phyloP scores from a whole-genome alignment of 139 green algal species.

The Chlamydomonas schloesseri region DNA sequence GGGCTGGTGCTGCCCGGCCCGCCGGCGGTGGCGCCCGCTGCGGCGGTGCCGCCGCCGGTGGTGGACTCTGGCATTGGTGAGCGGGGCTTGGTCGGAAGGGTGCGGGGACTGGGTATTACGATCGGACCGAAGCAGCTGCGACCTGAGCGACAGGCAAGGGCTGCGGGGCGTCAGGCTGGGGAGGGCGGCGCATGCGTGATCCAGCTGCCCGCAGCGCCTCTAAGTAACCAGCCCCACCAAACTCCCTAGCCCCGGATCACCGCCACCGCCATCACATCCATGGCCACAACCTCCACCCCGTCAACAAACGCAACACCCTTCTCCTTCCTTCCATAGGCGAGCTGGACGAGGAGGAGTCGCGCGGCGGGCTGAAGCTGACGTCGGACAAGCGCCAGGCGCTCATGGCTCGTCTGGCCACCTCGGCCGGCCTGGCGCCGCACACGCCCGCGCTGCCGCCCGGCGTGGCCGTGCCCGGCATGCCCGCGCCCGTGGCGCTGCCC shows the following conservation, averaged over 20 bases:
- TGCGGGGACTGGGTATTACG: no score
- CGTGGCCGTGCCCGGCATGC: conserved; percentile 8
- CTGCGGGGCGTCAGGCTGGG: no score
- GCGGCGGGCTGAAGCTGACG: conserved; percentile 82
- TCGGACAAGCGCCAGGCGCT: conserved; percentile 78
- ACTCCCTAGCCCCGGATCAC: no score
- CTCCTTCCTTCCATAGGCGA: conserved; percentile 45
- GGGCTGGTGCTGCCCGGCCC: not conserved
- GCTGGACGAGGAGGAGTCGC: conserved; percentile 66
- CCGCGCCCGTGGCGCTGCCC: not conserved
- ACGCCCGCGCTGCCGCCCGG: conserved; percentile 20
- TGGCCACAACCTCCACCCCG: no score
- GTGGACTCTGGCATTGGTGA: conserved; percentile 28
- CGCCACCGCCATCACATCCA: no score
- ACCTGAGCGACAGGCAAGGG: no score
- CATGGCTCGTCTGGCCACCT: conserved; percentile 88
- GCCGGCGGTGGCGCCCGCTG: conserved; percentile 8
- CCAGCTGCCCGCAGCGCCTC: no score
- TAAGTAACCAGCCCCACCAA: no score
- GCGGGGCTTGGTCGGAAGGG: not conserved
- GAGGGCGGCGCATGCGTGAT: no score
- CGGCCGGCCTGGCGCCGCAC: conserved; percentile 63
- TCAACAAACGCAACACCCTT: not conserved
- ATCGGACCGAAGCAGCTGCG: no score
- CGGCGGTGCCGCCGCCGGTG: not conserved